Conservation (phyloP, 139 green algal genomes). For the Coelastrella sp. region DNA sequence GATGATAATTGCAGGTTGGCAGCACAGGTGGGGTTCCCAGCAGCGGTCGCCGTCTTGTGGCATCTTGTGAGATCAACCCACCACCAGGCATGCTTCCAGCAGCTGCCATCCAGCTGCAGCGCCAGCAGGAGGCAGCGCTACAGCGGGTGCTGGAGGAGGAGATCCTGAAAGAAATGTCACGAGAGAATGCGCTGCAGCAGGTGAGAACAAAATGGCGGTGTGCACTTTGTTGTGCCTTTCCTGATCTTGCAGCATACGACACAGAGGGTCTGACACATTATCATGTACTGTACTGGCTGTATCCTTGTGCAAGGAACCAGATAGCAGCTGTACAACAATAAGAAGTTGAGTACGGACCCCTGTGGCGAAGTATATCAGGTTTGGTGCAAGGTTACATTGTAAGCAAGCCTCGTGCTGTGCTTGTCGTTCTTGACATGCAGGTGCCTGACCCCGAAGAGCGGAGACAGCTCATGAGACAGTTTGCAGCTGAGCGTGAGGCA, state of each 20-base stretch:
- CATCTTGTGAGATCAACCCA: not conserved
- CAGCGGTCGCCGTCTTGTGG: constrained; percentile 2
- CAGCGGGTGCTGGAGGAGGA: constrained; percentile 54
- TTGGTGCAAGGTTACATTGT: too few relatives aligned
- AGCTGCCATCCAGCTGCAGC: not conserved
- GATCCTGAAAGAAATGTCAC: constrained; percentile 47
- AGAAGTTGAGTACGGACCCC: too few relatives aligned
- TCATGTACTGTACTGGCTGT: too few relatives aligned
- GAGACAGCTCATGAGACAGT: constrained; percentile 58
- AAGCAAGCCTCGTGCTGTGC: too few relatives aligned
- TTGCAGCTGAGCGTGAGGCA: constrained; percentile 56
- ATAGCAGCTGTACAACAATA: too few relatives aligned
- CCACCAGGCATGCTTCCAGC: not conserved
- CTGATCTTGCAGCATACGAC: too few relatives aligned
- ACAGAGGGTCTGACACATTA: too few relatives aligned
- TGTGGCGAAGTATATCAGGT: too few relatives aligned
- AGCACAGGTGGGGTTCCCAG: not conserved
- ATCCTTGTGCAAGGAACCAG: too few relatives aligned
- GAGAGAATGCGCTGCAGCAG: constrained; percentile 58
- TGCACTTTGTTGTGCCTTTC: too few relatives aligned
- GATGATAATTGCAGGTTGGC: not conserved
- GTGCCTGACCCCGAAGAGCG: constrained; percentile 57
- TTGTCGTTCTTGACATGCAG: constrained; percentile 14
- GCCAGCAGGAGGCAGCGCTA: constrained; percentile 41
- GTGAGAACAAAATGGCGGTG: not conserved